phyloP scores from a whole-genome alignment of 495 filamentous ascomycete genomes.

The Thermothielavioides terrestris region DNA sequence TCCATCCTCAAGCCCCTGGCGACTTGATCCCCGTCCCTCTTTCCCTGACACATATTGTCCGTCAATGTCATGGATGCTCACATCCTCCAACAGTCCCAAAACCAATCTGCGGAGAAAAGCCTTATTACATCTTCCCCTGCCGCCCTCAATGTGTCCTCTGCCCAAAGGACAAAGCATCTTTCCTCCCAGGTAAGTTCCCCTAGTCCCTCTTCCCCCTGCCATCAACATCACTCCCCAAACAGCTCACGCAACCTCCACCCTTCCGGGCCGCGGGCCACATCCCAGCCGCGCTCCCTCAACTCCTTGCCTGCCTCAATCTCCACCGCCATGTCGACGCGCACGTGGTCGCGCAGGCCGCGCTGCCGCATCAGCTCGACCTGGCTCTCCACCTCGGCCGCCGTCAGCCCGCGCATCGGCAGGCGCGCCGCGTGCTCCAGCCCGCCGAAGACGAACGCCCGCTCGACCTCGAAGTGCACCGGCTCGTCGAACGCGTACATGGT shows the following conservation, averaged over 20 bases:
- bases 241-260: neutral
- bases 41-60: too few relatives aligned
- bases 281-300: neutral
- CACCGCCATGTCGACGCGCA: conserved; percentile 9
- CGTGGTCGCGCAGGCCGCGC: conserved; percentile 1
- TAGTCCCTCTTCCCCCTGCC: too few relatives aligned
- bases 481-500: neutral
- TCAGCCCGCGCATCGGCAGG: conserved; percentile 1
- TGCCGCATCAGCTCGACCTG: neutral
- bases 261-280: neutral
- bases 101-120: too few relatives aligned
- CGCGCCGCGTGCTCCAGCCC: neutral
- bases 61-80: too few relatives aligned
- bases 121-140: too few relatives aligned
- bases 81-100: too few relatives aligned
- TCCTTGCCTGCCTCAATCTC: conserved; percentile 1
- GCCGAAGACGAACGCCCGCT: conserved; percentile 5
- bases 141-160: too few relatives aligned
- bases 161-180: too few relatives aligned
- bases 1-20: neutral
- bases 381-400: neutral
- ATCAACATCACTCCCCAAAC: too few relatives aligned
- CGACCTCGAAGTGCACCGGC: conserved; percentile 1
- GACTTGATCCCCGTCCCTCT: neutral
- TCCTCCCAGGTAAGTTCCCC: too few relatives aligned